phyloP scores from a whole-genome alignment of 2,329 filamentous ascomycete genomes.

The Colletotrichum tofieldiae region DNA sequence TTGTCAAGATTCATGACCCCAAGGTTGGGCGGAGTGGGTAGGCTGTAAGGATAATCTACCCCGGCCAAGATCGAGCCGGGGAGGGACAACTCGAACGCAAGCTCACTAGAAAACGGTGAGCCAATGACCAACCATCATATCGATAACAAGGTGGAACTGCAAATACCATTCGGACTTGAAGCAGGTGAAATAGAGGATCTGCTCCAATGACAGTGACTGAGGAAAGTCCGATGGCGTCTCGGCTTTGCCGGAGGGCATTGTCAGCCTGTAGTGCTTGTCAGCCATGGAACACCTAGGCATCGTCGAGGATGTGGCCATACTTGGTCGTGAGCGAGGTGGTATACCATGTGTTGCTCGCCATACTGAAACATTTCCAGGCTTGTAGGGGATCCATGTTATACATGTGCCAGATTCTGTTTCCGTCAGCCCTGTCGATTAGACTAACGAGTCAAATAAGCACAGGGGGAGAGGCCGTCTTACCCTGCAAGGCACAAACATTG shows the following conservation, averaged over 20 bases:
- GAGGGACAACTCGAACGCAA: constrained; percentile 36
- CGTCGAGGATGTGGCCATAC: background rate
- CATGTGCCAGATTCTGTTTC: constrained; percentile 42
- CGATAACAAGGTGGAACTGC: background rate
- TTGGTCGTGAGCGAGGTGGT: constrained; percentile 33
- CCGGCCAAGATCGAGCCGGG: constrained; percentile 36
- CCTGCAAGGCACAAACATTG: constrained; percentile 43
- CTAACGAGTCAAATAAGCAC: background rate
- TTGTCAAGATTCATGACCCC: constrained; percentile 24
- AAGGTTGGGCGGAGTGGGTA: constrained; percentile 32
- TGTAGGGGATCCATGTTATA: constrained; percentile 43
- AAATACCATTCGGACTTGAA: constrained; percentile 40
- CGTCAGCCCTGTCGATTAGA: constrained; percentile 13
- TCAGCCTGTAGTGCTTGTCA: constrained; percentile 15
- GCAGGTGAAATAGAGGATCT: constrained; percentile 41
- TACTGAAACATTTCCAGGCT: constrained; percentile 43
- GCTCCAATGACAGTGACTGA: constrained; percentile 30
- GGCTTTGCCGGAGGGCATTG: constrained; percentile 12
- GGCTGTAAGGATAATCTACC: constrained; percentile 31
- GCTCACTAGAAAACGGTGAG: constrained; percentile 12
- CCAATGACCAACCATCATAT: background rate
- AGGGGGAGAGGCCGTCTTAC: constrained; percentile 18
- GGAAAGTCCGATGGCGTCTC: constrained; percentile 19
- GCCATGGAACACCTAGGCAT: background rate
- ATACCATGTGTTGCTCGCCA: constrained; percentile 41